Evolutionary conservation across 1,284 basidiomycete genomes (phyloP).

Genomic region (Garcileccinum viscosum): DNA sequence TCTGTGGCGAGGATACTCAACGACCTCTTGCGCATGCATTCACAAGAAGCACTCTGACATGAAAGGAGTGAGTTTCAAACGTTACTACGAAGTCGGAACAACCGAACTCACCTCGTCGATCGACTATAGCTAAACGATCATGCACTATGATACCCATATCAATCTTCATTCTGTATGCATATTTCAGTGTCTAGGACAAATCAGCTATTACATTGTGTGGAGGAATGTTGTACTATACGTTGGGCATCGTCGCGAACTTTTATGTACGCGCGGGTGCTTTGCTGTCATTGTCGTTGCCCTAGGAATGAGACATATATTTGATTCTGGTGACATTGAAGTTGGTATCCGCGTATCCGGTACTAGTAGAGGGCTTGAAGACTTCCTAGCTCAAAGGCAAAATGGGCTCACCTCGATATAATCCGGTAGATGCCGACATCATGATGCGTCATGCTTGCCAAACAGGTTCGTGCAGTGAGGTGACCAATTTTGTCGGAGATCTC

Average conservation of each 20-base stretch:
- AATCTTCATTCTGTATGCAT: slow-evolving; percentile 41
- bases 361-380: not conserved
- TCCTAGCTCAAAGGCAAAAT: not conserved
- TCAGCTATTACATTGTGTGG: slow-evolving; percentile 14
- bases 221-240: slow-evolving; percentile 30
- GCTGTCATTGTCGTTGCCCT: not conserved
- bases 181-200: slow-evolving; percentile 27
- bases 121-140: slow-evolving; percentile 18
- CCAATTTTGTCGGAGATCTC: too few species aligned
- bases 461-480: too few species aligned
- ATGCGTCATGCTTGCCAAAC: too few species aligned
- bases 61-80: slow-evolving; percentile 33
- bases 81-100: not conserved
- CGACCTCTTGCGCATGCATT: slow-evolving; percentile 50
- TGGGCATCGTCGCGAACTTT: slow-evolving; percentile 7
- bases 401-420: not conserved
- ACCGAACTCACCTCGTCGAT: slow-evolving; percentile 20
- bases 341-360: not conserved
- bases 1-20: slow-evolving; percentile 59
- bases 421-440: not conserved
- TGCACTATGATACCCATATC: slow-evolving; percentile 32
- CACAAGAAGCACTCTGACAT: slow-evolving; percentile 34
- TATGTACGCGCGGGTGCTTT: slow-evolving; percentile 3
- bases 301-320: slow-evolving; percentile 6
- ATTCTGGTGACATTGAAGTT: not conserved